Base-by-base conservation (phyloP, 257 asterid genomes). In the Euphrasia confusa region DNA sequence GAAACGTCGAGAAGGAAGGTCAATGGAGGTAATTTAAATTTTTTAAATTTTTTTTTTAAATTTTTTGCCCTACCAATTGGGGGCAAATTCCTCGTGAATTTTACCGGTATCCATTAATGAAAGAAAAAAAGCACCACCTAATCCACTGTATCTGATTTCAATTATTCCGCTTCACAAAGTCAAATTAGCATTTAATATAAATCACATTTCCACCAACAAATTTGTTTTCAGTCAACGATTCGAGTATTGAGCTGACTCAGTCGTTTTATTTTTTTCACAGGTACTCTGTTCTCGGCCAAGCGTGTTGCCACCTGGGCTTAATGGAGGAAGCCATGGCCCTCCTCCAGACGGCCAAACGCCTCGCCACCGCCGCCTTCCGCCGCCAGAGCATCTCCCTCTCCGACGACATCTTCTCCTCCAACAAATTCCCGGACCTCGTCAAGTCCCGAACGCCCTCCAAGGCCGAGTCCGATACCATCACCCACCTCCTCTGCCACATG, bases 301-400 rank as follows among this genome's bases (percentile, higher is more conserved):
- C 98, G 4, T 92, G 98, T 71, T 89, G 94, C 80, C 97, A 84
- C 71, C 72, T 92, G 35, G 98, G 98, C 0, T 73, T 92, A 30
- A 86, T 92, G 97, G 97, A 92, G 85, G 98, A 88, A 50, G 97
- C 97, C 0, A 78, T 89, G 98, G 90, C 79, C 12, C 87, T 92
- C 40, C 88, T 92, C 42, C 98, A 86, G 74, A 84, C 96, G 24
- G 95, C 93, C 0, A 92, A 86, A 76, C 97, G 97, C 73, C 86
- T 92, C 11, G 93, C 95, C 63, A 76, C 92, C 32, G 97, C 87
- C 12, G 95, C 92, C 3, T 83, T 80, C 74, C 96, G 98, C 72
- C 98, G 95, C 7, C 81, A 88, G 54, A 91, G 98, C 75, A 79
- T 84, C 59, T 88, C 95, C 15, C 74, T 85, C 74, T 80, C 98